phyloP scores from a whole-genome alignment of 495 filamentous ascomycete species.

The Rostrohypoxylon terebratum region DNA sequence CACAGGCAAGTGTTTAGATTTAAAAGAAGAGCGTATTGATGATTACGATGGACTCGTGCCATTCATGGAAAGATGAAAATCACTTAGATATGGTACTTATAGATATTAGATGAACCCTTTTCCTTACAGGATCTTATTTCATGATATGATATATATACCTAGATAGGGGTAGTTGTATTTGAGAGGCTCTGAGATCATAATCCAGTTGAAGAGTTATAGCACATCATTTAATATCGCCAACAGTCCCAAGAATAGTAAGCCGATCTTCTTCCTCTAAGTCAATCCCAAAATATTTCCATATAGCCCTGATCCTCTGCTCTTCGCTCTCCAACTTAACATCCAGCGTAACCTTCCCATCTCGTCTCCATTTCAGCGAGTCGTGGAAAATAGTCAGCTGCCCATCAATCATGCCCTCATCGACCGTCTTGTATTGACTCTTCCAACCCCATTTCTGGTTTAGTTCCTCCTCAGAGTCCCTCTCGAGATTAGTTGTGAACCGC shows the following conservation, averaged over 20 bases:
- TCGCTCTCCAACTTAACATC: slow-evolving; percentile 63
- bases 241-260: slow-evolving; percentile 64
- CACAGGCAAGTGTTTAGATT: too few species aligned
- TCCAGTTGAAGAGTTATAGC: too few species aligned
- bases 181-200: too few species aligned
- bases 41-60: too few species aligned
- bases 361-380: slow-evolving; percentile 68
- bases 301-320: slow-evolving; percentile 61
- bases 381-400: slow-evolving; percentile 69
- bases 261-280: slow-evolving; percentile 62
- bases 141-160: too few species aligned
- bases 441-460: neutral
- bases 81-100: too few species aligned
- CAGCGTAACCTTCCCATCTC: slow-evolving; percentile 61
- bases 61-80: too few species aligned
- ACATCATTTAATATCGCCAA: slow-evolving; percentile 56
- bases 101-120: neutral
- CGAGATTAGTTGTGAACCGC: slow-evolving; percentile 57
- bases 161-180: too few species aligned
- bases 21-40: too few species aligned
- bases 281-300: slow-evolving; percentile 69
- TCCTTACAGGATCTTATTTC: too few species aligned
- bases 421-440: neutral
- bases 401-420: slow-evolving; percentile 50
- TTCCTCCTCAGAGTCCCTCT: slow-evolving; percentile 8